Percentiles rank a stretch among this genome's conserved stretches.
phyloP scores from a whole-genome alignment of 179 eudicot genomes.

The Camellia oleifera region DNA sequence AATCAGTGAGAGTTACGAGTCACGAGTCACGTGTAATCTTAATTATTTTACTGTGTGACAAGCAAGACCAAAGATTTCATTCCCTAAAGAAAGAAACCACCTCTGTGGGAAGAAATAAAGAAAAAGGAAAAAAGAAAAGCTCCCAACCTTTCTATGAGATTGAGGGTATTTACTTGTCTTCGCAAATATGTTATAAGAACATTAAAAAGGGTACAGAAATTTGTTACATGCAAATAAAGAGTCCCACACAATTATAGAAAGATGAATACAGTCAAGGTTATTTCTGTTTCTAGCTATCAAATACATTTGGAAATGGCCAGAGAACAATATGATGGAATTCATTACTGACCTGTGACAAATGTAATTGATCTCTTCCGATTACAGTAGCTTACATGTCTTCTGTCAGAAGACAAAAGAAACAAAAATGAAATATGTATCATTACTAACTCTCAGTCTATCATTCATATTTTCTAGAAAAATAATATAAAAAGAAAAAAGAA shows the following conservation, averaged over 20 bases:
- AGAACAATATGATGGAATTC: neutral
- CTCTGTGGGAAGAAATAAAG: neutral
- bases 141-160: neutral
- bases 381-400: neutral
- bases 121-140: neutral
- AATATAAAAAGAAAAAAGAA: neutral
- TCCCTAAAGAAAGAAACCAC: neutral
- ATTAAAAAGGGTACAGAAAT: neutral
- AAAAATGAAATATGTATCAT: neutral
- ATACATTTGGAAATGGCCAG: neutral
- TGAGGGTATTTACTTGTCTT: neutral
- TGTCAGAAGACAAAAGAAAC: neutral
- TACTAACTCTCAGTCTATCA: neutral
- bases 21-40: neutral
- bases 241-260: too few relatives aligned
- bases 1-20: neutral
- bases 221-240: neutral
- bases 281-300: neutral
- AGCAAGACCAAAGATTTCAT: neutral
- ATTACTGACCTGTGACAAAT: conserved; percentile 11
- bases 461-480: neutral
- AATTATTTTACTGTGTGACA: neutral
- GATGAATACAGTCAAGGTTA: neutral
- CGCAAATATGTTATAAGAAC: neutral
- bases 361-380: neutral